Base-by-base conservation (phyloP, 805 yeast genomes). In the Wickerhamiella sorbophila region DNA sequence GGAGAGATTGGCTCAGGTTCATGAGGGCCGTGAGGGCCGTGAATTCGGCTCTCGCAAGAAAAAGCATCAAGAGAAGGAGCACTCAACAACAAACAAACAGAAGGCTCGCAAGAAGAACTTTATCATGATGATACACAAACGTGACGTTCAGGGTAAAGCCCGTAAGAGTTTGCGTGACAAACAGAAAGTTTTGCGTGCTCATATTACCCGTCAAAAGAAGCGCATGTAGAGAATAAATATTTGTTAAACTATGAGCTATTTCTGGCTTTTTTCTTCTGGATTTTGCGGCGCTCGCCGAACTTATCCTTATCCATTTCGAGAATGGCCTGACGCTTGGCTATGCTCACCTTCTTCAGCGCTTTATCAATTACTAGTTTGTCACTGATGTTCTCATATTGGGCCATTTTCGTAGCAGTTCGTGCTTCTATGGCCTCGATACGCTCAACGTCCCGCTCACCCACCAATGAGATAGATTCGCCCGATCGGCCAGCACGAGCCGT, bases 51-150 rank as follows among this genome's bases (percentile, higher is more conserved):
- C 94, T 16, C 75, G 78, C 59, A 82, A 75, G 66, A 79, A 78
- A 62, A 67, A 77, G 56, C 62, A 60, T 31, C 74, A 75, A 46
- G 79, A 76, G 19, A 71, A 72, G 42, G 69, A 73, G 15, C 96
- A 80, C 58, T 83, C 94, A 22, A 87, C 97, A 9, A 91, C 99
- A 2, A 91, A 91, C 62, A 77, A 76, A 63, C 96, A 93, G 64
- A 91, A 91, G 74, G 93, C 86, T 19, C 74, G 97, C 62, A 85
- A 85, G 85, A 91, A 91, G 95, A 91, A 91, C 65, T 91, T 86
- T 58, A 88, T 91, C 59, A 91, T 91, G 99, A 83, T 83, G 88
- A 83, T 91, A 52, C 99, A 91, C 64, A 91, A 88, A 67, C 76
- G 76, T 55, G 77, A 83, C 39, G 97, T 91, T 32, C 94, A 83